These are phyloP conservation scores for Hypoxylon subgilvum DNA, from an alignment of 495 filamentous ascomycete species.

Conservation along the genomic window DNA sequence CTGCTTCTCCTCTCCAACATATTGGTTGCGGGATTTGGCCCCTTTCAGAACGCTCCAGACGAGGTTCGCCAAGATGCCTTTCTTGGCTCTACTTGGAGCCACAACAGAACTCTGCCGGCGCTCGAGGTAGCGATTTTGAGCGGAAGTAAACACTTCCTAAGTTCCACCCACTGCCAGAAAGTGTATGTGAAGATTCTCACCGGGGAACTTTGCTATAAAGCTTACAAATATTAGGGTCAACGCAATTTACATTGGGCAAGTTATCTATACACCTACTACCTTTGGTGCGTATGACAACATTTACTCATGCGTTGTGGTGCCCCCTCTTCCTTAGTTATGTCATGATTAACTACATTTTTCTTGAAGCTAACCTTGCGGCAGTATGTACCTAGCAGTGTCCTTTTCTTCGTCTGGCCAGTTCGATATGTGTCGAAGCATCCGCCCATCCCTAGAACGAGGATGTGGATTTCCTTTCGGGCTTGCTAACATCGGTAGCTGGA, in stretches of 20 bases:
- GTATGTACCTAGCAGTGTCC: conserved; percentile 15
- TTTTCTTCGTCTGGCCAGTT: background rate
- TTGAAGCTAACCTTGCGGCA: conserved; percentile 16
- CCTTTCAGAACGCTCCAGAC: conserved; percentile 70
- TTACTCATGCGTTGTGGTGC: background rate
- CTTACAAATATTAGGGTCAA: conserved; percentile 54
- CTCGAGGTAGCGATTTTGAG: conserved; percentile 75
- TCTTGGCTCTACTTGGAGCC: conserved; percentile 53
- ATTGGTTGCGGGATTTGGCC: conserved; percentile 74
- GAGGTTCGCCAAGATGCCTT: conserved; percentile 59
- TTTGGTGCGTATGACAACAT: conserved; percentile 45
- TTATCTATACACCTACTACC: conserved; percentile 72
- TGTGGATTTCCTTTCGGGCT: background rate
- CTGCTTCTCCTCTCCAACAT: conserved; percentile 72
- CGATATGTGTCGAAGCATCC: too few relatives aligned
- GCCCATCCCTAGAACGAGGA: background rate
- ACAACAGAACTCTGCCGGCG: conserved; percentile 67
- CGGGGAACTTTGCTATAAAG: background rate
- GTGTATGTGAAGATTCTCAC: conserved; percentile 49
- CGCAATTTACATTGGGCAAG: conserved; percentile 69
- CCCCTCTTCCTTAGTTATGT: background rate
- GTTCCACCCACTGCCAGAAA: conserved; percentile 70
- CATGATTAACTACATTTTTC: background rate
- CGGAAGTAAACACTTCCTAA: conserved; percentile 70
- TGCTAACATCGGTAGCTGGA: conserved; percentile 53